Base-by-base conservation (phyloP, 2,329 filamentous ascomycete genomes). In the Aureobasidium sp. region DNA sequence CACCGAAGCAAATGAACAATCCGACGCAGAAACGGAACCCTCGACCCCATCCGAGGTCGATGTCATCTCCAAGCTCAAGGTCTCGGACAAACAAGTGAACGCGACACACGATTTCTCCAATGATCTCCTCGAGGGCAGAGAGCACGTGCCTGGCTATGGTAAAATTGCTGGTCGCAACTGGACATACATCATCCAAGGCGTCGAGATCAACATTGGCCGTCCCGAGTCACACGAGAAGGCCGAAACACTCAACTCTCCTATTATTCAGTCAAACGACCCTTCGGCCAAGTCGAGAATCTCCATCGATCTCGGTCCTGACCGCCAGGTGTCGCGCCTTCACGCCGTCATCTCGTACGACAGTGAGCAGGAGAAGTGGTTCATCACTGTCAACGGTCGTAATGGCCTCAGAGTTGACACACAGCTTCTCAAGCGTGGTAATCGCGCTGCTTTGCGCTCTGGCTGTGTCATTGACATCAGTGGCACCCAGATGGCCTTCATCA, bases 401-500 rank as follows among this genome's bases (percentile, higher is more conserved):
- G 92, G 92, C 32, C 83, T 96, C 51, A 90, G 90, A 70, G 80
- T 97, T 26, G 90, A 99, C 73, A 90, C 90, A 64, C 77, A 78
- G 56, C 79, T 83, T 24, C 77, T 95, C 62, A 89, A 88, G 69
- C 82, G 87, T 57, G 87, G 88, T 13, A 78, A 82, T 43, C 81
- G 84, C 39, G 82, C 85, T 37, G 78, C 84, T 34, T 81, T 99
- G 29, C 84, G 85, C 46, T 96, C 92, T 69, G 94, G 94, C 63
- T 87, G 93, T 72, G 90, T 97, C 47, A 87, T 99, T 63, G 92
- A 96, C 71, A 90, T 97, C 71, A 89, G 88, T 69, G 90, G 90
- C 59, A 89, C 94, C 0, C 93, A 99, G 78, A 99, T 99, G 94
- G 93, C 97, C 81, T 99, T 99, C 75, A 90, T 97, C 52, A 84